phyloP scores from a whole-genome alignment of 305 asterid genomes.

The Petunia hybrid region DNA sequence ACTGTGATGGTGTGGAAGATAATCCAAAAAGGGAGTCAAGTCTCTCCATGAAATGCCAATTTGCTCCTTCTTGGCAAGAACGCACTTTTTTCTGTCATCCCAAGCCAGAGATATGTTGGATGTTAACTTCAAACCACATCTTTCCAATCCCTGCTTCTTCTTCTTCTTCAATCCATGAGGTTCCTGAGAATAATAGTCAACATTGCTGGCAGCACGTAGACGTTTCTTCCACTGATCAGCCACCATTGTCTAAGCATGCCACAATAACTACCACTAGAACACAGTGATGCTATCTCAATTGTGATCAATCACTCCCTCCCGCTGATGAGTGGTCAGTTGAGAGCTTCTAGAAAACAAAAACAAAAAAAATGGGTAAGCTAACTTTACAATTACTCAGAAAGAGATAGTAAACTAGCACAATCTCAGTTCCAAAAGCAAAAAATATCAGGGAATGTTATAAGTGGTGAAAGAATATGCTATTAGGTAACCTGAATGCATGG shows the following conservation, averaged over 20 bases:
- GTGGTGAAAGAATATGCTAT: neutral
- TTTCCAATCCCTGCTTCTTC: slow-evolving; percentile 58
- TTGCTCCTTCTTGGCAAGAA: slow-evolving; percentile 89
- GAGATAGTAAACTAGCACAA: neutral
- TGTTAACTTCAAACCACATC: slow-evolving; percentile 55
- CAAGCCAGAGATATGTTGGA: slow-evolving; percentile 79
- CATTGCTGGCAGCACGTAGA: slow-evolving; percentile 53
- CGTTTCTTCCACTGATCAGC: slow-evolving; percentile 83
- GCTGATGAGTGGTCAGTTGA: neutral
- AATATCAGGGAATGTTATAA: neutral
- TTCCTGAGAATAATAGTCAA: slow-evolving; percentile 61
- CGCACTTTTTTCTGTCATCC: slow-evolving; percentile 77
- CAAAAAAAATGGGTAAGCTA: neutral
- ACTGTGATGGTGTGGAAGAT: slow-evolving; percentile 48
- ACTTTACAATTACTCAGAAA: neutral
- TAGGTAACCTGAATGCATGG: neutral
- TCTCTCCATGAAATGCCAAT: slow-evolving; percentile 78
- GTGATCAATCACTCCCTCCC: slow-evolving; percentile 30
- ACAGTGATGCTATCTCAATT: slow-evolving; percentile 41
- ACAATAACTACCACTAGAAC: slow-evolving; percentile 39
- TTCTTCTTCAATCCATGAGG: slow-evolving; percentile 58
- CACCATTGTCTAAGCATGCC: slow-evolving; percentile 59
- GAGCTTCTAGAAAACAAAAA: slow-evolving; percentile 22
- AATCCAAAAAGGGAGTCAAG: slow-evolving; percentile 61
- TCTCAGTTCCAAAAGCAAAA: neutral